Conservation (phyloP, 1,139 yeast genomes). For the Yamadazyma diddensiae region DNA sequence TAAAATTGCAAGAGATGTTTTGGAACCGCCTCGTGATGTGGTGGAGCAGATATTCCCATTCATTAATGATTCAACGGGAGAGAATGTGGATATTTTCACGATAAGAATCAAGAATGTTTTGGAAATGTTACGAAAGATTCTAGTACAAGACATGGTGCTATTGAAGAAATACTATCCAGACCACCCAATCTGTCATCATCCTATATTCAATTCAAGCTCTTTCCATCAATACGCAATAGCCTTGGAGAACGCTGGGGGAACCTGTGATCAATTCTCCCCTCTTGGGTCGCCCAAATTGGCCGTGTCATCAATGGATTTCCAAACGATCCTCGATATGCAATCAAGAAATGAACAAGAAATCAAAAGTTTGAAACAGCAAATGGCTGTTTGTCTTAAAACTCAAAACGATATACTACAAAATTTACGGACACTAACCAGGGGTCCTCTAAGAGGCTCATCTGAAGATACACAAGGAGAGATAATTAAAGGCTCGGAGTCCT, state of each 20-base stretch:
- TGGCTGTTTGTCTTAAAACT: constrained; percentile 16
- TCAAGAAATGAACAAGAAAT: constrained; percentile 2
- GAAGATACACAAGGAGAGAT: too few relatives aligned
- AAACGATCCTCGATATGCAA: constrained; percentile 2
- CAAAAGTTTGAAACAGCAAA: constrained; percentile 13
- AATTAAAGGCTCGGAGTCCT: too few relatives aligned
- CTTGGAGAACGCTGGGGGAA: constrained; percentile 15
- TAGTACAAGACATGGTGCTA: constrained; percentile 36
- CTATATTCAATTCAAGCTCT: constrained; percentile 22
- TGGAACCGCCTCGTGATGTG: constrained; percentile 29
- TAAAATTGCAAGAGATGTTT: constrained; percentile 18
- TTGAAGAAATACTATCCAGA: constrained; percentile 23
- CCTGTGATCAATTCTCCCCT: constrained; percentile 6
- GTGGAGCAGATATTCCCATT: constrained; percentile 31
- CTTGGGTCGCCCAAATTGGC: constrained; percentile 5
- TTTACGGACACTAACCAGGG: constrained; percentile 10
- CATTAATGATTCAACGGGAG: constrained; percentile 16
- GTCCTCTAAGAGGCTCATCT: too few relatives aligned
- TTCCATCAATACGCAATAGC: constrained; percentile 21
- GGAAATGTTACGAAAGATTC: constrained; percentile 20
- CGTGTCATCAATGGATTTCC: neutral
- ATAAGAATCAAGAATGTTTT: constrained; percentile 20
- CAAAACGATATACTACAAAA: constrained; percentile 16
- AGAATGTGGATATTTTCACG: constrained; percentile 13
- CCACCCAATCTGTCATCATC: constrained; percentile 26